A percentile compares a stretch with the other conserved stretches of the same genome.
phyloP scores from a whole-genome alignment of 2,329 filamentous ascomycete species.

The Nemania abortiva region DNA sequence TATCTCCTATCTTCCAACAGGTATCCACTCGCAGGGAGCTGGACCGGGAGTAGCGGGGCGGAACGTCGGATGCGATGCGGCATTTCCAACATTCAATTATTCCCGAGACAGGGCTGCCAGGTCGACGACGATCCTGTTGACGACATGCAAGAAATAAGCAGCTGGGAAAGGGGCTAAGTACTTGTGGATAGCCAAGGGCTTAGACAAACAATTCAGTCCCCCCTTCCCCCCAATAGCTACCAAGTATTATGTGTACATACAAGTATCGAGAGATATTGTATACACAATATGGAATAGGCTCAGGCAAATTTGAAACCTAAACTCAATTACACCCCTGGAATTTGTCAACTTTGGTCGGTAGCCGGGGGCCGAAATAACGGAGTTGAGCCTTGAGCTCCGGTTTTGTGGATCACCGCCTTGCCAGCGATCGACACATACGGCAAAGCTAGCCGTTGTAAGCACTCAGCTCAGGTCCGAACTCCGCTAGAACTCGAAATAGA shows the following conservation, averaged over 20 bases:
- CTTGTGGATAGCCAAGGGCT: background rate
- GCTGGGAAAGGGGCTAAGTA: background rate
- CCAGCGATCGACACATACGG: background rate
- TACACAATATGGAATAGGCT: slow-evolving; percentile 1
- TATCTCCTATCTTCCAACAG: too few species aligned
- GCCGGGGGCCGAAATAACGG: background rate
- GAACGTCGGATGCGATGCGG: too few species aligned
- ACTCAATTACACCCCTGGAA: slow-evolving; percentile 8
- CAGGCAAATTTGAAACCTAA: background rate
- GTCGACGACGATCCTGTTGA: too few species aligned
- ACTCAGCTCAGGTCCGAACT: slow-evolving; percentile 24
- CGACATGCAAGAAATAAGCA: background rate
- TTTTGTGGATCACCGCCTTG: slow-evolving; percentile 1
- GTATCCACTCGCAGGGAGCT: too few species aligned
- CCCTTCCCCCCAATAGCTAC: background rate
- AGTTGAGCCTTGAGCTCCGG: slow-evolving; percentile 21
- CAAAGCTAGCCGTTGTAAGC: slow-evolving; percentile 6
- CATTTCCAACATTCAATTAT: too few species aligned
- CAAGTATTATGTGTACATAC: too few species aligned
- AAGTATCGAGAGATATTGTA: background rate
- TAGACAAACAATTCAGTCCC: background rate
- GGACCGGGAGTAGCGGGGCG: too few species aligned
- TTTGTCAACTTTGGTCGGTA: background rate
- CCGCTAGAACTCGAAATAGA: background rate
- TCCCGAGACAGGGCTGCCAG: too few species aligned